Evolutionary conservation across 2,329 filamentous ascomycete genomes (phyloP).

Genomic region (Colletotrichum tropicale): DNA sequence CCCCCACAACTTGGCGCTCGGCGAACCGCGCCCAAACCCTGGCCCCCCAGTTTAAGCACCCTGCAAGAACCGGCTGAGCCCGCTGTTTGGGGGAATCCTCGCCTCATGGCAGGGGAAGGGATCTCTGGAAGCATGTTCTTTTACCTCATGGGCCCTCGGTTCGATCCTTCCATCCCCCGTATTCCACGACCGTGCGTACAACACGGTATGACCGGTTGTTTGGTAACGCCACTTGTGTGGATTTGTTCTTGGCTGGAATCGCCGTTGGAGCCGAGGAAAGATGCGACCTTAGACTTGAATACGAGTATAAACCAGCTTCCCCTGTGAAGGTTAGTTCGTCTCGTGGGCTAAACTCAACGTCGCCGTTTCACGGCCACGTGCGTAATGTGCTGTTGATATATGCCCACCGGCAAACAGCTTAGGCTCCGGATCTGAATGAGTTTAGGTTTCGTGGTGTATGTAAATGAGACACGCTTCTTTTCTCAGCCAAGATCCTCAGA

Average conservation of each 20-base stretch:
- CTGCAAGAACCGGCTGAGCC: neutral
- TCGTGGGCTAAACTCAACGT: neutral
- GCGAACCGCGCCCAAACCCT: neutral
- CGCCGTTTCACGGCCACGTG: neutral
- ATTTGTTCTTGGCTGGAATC: neutral
- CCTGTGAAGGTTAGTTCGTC: neutral
- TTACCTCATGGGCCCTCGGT: neutral
- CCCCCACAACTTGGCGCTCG: conserved; percentile 2
- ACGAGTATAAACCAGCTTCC: neutral
- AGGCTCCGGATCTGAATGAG: neutral
- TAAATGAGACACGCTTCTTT: neutral
- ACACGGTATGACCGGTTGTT: neutral
- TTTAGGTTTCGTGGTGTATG: neutral
- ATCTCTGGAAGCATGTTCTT: neutral
- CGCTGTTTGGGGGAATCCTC: neutral
- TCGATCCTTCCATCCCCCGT: neutral
- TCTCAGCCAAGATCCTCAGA: neutral
- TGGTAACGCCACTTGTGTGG: neutral
- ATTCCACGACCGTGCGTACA: neutral
- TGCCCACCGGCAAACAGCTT: neutral
- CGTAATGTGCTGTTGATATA: neutral
- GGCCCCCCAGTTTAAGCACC: neutral
- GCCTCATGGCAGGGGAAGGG: fast-evolving
- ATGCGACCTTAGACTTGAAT: neutral
- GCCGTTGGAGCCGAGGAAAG: neutral